These are phyloP conservation scores for Suillus discolor DNA, from an alignment of 768 basidiomycete genomes.

Conservation along the genomic window DNA sequence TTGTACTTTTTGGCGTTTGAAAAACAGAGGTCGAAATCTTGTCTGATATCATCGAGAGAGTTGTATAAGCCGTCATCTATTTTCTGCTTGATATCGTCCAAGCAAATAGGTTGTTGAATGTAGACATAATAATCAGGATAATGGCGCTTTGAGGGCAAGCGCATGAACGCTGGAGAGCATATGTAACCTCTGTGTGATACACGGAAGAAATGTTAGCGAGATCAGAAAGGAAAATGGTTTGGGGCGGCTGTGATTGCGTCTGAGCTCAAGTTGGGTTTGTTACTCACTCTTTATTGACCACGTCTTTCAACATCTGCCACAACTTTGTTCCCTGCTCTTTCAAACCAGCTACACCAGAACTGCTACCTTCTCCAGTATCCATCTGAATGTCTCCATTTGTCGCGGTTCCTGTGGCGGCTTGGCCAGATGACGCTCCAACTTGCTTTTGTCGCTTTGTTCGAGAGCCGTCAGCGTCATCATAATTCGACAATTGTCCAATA, in stretches of 20 bases:
- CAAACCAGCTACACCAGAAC: slow-evolving; percentile 37
- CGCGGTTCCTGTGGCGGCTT: slow-evolving; percentile 40
- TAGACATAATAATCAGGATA: slow-evolving; percentile 87
- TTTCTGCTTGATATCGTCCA: slow-evolving; percentile 86
- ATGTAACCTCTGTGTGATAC: slow-evolving; percentile 56
- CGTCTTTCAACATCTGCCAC: slow-evolving; percentile 81
- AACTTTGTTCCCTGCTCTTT: slow-evolving; percentile 70
- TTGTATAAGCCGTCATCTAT: slow-evolving; percentile 62
- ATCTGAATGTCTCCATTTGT: slow-evolving; percentile 24
- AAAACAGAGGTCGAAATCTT: slow-evolving; percentile 78
- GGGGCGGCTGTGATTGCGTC: slow-evolving; percentile 27
- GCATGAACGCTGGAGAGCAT: slow-evolving; percentile 67
- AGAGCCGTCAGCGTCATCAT: slow-evolving; percentile 45
- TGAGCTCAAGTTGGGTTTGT: slow-evolving; percentile 40
- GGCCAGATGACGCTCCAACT: slow-evolving; percentile 38
- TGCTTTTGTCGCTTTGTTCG: slow-evolving; percentile 56
- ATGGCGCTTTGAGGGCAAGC: slow-evolving; percentile 66
- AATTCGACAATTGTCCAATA: slow-evolving; percentile 40
- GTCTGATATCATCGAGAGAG: slow-evolving; percentile 65
- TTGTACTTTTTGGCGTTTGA: slow-evolving; percentile 84
- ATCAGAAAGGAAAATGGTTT: slow-evolving; percentile 46
- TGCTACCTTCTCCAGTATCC: slow-evolving; percentile 24
- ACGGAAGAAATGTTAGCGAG: slow-evolving; percentile 32
- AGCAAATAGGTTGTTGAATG: slow-evolving; percentile 81
- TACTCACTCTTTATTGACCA: slow-evolving; percentile 87